phyloP scores from a whole-genome alignment of 2,329 filamentous ascomycete species.

The Penicillium carneum region DNA sequence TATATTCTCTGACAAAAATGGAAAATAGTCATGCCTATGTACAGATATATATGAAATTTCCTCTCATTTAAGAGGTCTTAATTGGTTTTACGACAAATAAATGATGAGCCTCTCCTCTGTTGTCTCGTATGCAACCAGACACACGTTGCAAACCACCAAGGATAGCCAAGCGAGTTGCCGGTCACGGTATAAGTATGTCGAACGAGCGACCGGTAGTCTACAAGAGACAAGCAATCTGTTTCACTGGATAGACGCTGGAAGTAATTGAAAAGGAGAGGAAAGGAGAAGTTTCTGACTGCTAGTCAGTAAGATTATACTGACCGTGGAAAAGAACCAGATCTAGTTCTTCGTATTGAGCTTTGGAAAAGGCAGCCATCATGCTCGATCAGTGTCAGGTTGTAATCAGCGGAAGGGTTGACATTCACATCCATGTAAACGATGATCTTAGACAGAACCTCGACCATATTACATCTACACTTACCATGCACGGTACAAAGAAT shows the following conservation, averaged over 20 bases:
- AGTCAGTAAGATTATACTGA: too few relatives aligned
- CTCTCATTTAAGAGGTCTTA: background rate
- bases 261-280: background rate
- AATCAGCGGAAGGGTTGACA: background rate
- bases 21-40: background rate
- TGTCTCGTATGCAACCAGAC: background rate
- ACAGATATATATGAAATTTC: background rate
- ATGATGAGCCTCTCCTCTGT: background rate
- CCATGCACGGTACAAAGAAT: constrained; percentile 16
- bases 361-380: background rate
- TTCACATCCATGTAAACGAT: background rate
- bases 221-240: background rate
- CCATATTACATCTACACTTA: constrained; percentile 20
- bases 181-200: too few relatives aligned
- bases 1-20: background rate
- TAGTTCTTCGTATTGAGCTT: too few relatives aligned
- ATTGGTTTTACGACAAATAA: background rate
- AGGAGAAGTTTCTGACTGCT: background rate
- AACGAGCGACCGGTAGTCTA: too few relatives aligned
- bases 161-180: too few relatives aligned
- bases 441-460: constrained; percentile 2
- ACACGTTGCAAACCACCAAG: background rate
- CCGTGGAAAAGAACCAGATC: background rate
- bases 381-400: background rate
- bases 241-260: background rate